Base-by-base conservation (phyloP, 345 rosid genomes). In the Tarenaya hassleriana region DNA sequence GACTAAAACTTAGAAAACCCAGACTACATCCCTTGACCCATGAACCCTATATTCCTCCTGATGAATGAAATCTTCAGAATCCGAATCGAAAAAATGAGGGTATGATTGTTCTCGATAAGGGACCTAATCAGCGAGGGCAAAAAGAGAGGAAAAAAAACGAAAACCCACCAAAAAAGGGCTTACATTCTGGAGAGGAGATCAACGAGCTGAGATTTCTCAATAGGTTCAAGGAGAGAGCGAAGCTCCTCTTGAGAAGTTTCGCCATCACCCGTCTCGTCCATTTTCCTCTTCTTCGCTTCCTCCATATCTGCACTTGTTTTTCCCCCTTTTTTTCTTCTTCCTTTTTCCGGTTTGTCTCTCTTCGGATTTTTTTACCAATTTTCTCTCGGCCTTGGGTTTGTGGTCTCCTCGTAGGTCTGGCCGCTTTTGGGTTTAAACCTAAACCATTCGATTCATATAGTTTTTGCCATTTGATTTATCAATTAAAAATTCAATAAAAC, bases 161-260 rank as follows among this genome's bases (percentile, higher is more conserved):
- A 34, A 7, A 29, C 42, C 41, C 15, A 41, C 8, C n/a, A 21
- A 16, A 24, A 52, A 9, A 24, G 44, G 19, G 31, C 75, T 47
- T 60, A 81, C 85, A 78, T 67, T 63, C 63, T 61, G 41, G 83
- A 69, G 42, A 82, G 90, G 51, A 82, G 81, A 60, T 82, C 81
- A 12, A 82, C 71, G 56, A 82, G 86, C 76, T 79, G 86, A 43
- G 86, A 42, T 58, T 79, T 82, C 31, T 68, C 74, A 18, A 82
- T 74, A 60, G 86, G 90, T 38, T 77, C 83, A 12, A 82, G 83
- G 18, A 82, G 60, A 32, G 72, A 58, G 24, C 85, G 85, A 20
- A 82, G 60, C 16, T 72, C 67, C 11, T 78, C 80, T 20, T 78
- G 53, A 1, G 69, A 31, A 12, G 50, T 54, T 11, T 47, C 62